Evolutionary conservation across 1,284 basidiomycete species (phyloP).

Genomic region (Papiliotrema nemorosa): DNA sequence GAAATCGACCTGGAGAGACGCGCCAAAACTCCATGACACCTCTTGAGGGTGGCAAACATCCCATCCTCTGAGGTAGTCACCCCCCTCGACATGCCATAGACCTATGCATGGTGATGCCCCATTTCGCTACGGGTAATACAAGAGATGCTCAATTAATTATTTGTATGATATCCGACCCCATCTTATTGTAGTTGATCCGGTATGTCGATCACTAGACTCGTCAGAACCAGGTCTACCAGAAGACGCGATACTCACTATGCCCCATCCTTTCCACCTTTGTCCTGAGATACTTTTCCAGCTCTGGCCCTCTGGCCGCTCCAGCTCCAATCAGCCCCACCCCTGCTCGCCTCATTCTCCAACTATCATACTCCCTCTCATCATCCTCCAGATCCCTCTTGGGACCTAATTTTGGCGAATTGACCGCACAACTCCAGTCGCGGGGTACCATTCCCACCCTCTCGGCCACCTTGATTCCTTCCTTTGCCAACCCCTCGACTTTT

Average conservation of each 20-base stretch:
- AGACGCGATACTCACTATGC: slow-evolving; percentile 56
- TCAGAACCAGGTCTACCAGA: neutral
- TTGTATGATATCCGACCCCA: too few species aligned
- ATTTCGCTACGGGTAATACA: too few species aligned
- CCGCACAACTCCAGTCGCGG: slow-evolving; percentile 67
- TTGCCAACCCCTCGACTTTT: slow-evolving; percentile 83
- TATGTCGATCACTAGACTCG: slow-evolving; percentile 28
- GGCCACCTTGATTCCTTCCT: slow-evolving; percentile 73
- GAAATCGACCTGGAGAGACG: too few species aligned
- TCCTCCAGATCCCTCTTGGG: slow-evolving; percentile 19
- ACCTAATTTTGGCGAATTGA: slow-evolving; percentile 8
- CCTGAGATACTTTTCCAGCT: slow-evolving; percentile 90
- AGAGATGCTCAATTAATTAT: too few species aligned
- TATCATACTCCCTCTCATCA: slow-evolving; percentile 44
- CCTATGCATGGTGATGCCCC: too few species aligned
- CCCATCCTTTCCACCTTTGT: slow-evolving; percentile 98
- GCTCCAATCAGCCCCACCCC: slow-evolving; percentile 85
- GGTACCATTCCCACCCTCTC: slow-evolving; percentile 95
- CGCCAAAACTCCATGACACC: too few species aligned
- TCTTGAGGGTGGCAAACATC: too few species aligned
- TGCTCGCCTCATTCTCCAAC: slow-evolving; percentile 54
- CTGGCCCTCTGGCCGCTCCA: slow-evolving; percentile 72
- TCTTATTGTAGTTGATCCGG: slow-evolving; percentile 8
- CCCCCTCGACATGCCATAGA: too few species aligned
- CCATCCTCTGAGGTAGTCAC: too few species aligned